phyloP scores from a whole-genome alignment of 148 eudicot species.

The Chenopodium album region DNA sequence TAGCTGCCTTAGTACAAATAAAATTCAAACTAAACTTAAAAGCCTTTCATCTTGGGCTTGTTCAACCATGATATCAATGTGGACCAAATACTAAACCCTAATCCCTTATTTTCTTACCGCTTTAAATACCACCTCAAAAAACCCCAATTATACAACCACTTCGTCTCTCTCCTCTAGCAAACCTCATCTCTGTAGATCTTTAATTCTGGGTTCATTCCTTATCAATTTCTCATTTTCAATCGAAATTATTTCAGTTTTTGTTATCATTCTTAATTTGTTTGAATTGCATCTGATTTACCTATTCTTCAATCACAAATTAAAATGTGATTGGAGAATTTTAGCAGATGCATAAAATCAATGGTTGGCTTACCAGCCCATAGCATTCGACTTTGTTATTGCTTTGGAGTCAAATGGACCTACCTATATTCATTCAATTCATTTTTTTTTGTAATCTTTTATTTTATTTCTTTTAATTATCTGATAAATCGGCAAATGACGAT shows the following conservation, averaged over 20 bases:
- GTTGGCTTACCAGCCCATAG: constrained; percentile 32
- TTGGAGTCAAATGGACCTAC: constrained; percentile 35
- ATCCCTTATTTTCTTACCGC: not conserved
- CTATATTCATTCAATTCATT: constrained; percentile 5
- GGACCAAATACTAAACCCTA: not conserved
- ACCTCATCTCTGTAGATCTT: not conserved
- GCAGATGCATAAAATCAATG: constrained; percentile 20
- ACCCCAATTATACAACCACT: not conserved
- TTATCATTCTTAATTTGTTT: not conserved
- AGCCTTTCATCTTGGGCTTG: no score
- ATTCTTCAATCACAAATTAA: constrained; percentile 1
- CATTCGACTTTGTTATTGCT: constrained; percentile 20
- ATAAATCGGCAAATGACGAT: constrained; percentile 24
- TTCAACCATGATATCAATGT: no score
- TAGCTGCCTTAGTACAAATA: no score
- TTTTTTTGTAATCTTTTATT: not conserved
- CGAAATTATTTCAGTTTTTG: no score
- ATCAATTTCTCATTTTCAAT: no score
- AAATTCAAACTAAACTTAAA: no score
- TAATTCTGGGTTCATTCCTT: not conserved
- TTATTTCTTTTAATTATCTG: not conserved
- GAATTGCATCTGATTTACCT: constrained; percentile 21
- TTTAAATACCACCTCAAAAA: not conserved
- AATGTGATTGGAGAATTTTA: constrained; percentile 11
- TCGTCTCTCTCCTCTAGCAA: not conserved